A percentile compares a stretch with the other conserved stretches of the same genome.
phyloP scores from a whole-genome alignment of 176 grass and related monocot genomes.

The Oryza coarctata region DNA sequence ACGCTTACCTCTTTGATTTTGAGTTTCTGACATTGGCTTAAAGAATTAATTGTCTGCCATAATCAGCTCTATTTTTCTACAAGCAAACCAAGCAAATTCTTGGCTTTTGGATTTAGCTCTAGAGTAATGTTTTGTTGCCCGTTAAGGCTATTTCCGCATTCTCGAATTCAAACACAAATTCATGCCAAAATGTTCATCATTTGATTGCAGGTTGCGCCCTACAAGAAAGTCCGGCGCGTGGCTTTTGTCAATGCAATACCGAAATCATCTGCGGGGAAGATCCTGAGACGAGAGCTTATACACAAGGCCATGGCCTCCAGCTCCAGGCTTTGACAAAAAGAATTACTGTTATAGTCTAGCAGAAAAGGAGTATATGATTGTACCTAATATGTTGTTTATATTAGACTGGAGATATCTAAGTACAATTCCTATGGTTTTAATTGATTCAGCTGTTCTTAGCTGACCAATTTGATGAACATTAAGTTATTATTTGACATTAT shows the following conservation, averaged over 20 bases:
- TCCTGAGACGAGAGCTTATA: slow-evolving; percentile 54
- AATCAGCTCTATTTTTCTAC: not conserved
- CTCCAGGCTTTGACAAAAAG: slow-evolving; percentile 58
- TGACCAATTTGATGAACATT: not conserved
- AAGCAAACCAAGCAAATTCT: slow-evolving; percentile 10
- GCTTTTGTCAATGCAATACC: slow-evolving; percentile 55
- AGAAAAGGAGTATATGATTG: not conserved
- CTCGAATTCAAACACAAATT: not conserved
- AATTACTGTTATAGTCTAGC: not conserved
- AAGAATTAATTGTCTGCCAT: too few species aligned
- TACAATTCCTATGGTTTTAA: not conserved
- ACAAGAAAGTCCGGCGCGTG: slow-evolving; percentile 80
- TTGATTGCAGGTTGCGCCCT: slow-evolving; percentile 57
- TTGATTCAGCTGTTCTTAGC: not conserved
- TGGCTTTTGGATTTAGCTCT: not conserved
- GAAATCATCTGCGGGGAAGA: slow-evolving; percentile 68
- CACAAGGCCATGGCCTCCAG: slow-evolving; percentile 55
- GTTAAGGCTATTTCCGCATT: not conserved
- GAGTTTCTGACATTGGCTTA: too few species aligned
- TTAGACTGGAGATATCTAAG: not conserved
- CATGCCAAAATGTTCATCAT: not conserved
- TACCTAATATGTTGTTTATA: not conserved
- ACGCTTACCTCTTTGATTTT: not conserved
- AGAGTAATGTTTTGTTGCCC: not conserved
- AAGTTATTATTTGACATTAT: too few species aligned